Evolutionary conservation across 805 yeast species (phyloP).

Genomic region (Candida xyloterini): DNA sequence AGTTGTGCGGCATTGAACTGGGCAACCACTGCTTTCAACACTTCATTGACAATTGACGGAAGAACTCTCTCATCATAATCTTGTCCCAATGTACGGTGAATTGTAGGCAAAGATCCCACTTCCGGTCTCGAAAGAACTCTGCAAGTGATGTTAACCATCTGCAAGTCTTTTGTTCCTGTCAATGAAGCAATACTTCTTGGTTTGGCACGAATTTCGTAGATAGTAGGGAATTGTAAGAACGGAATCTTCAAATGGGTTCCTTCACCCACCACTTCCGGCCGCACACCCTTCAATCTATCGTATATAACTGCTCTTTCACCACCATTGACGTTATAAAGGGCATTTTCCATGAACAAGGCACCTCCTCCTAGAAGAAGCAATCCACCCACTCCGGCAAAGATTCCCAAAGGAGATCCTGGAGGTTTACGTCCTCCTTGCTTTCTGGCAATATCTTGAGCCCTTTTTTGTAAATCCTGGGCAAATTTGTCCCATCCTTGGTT

Average conservation of each 20-base stretch:
- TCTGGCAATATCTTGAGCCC: conserved; percentile 40
- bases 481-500: conserved; percentile 50
- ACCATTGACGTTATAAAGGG: conserved; percentile 90
- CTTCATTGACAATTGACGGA: conserved; percentile 98
- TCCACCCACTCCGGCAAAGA: conserved; percentile 65
- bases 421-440: conserved; percentile 28
- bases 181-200: conserved; percentile 94
- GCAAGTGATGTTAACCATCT: conserved; percentile 99
- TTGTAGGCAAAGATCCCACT: conserved; percentile 69
- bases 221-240: conserved; percentile 89
- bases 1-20: conserved; percentile 98
- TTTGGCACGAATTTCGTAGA: conserved; percentile 94
- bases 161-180: conserved; percentile 97
- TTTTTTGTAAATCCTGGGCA: conserved; percentile 48
- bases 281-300: conserved; percentile 83
- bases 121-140: conserved; percentile 93
- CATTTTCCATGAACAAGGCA: conserved; percentile 48
- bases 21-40: conserved; percentile 92
- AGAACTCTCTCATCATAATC: conserved; percentile 97
- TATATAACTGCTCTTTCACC: conserved; percentile 97
- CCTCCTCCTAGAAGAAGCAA: conserved; percentile 57
- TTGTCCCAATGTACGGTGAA: conserved; percentile 87
- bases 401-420: conserved; percentile 43
- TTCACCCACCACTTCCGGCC: conserved; percentile 77
- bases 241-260: conserved; percentile 95